These are phyloP conservation scores for Linaria vulgaris DNA, from an alignment of 257 asterid species.

Conservation along the genomic window DNA sequence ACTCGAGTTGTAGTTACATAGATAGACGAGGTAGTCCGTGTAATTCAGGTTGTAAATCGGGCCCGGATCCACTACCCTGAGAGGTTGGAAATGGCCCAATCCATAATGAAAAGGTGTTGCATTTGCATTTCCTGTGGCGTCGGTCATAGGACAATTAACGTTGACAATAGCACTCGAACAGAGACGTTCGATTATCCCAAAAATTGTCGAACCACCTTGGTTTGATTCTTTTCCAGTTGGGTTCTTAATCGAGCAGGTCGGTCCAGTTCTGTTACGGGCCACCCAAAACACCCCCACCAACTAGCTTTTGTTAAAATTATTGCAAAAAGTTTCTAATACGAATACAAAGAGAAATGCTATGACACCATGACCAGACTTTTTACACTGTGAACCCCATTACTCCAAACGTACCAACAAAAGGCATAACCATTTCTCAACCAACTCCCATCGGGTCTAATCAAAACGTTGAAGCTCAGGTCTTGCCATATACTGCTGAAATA, in stretches of 20 bases:
- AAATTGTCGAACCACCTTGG: no score
- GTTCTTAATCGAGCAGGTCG: no score
- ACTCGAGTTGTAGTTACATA: slow-evolving; percentile 16
- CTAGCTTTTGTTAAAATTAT: no score
- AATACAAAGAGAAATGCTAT: neutral
- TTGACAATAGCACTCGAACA: no score
- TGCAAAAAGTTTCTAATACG: no score
- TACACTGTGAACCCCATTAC: slow-evolving; percentile 28
- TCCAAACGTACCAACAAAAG: slow-evolving; percentile 32
- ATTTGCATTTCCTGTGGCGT: slow-evolving; percentile 1
- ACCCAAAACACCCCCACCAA: no score
- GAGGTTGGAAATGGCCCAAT: slow-evolving; percentile 23
- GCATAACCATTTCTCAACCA: slow-evolving; percentile 1
- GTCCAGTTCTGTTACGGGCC: no score
- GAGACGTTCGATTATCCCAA: no score
- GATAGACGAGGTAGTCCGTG: slow-evolving; percentile 23
- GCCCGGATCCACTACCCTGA: slow-evolving; percentile 11
- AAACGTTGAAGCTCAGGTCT: slow-evolving; percentile 11
- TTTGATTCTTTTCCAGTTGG: no score
- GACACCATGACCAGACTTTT: slow-evolving; percentile 29
- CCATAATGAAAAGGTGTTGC: slow-evolving; percentile 26
- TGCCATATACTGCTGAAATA: slow-evolving; percentile 14
- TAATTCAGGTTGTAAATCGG: slow-evolving; percentile 18
- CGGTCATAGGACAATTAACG: slow-evolving; percentile 25
- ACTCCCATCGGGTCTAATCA: neutral